Evolutionary conservation across 345 rosid species (phyloP), one percentile per base, ranked within the genome.

Genomic region (Sonneratia caseolaris): DNA sequence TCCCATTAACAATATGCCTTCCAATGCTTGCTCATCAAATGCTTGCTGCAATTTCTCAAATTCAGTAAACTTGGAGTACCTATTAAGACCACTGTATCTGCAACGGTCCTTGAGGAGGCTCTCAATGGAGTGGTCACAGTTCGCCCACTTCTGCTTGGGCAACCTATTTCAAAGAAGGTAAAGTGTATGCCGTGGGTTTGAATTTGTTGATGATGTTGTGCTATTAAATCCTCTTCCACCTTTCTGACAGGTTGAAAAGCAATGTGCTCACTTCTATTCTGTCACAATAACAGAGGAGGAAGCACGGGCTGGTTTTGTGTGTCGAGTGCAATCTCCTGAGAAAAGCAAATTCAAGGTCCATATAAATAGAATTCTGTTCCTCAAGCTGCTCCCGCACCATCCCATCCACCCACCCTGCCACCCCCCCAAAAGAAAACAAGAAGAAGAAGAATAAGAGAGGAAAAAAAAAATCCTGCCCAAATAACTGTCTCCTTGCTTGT

Each of bases 301-400:
- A 81, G 98, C 90, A 73, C 83, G 73, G n/a, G 83, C 87, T 76
- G 99, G 99, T 61, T 77, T 96, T 72, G 97, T 91, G 32, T 92
- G 96, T 75, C 91, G 86, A 72, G 99, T 91, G 53, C 91, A 92
- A 79, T 96, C 99, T 73, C 82, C 89, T 35, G 97, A 90, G 81
- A 96, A 83, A 85, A 96, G 99, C 96, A 96, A 96, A 82, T 92
- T 96, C 83, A 96, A 96, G 99, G 98, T 96, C 62, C 38, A 21
- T 59, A 53, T 53, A 68, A 47, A 67, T 55, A 42, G 74, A 64
- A 64, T 70, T 59, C 61, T 64, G 47, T 32, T 67, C 10, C 37
- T 36, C n/a, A 0, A 40, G 43, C 43, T 8, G 37, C 27, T 15
- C 66, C 2, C 22, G 7, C 22, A 12, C 7, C 36, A n/a, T n/a